Conservation (phyloP, 2,329 filamentous ascomycete species). For the Colletotrichum cereale region DNA sequence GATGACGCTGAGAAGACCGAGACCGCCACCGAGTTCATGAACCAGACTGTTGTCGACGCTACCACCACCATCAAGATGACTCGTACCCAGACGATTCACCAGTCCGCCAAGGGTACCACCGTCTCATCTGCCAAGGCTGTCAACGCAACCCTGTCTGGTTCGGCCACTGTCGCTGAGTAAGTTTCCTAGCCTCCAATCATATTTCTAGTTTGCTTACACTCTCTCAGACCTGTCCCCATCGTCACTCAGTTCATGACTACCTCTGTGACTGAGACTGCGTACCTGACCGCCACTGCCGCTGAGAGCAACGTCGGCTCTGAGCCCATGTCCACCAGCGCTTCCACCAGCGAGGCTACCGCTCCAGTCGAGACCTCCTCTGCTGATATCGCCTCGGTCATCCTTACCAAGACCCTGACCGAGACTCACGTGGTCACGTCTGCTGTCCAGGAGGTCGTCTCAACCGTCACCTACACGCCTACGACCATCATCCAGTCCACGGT, state of each 20-base stretch:
- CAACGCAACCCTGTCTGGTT: slow-evolving; percentile 15
- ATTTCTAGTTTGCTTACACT: background rate
- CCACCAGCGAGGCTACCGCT: slow-evolving; percentile 10
- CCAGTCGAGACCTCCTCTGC: slow-evolving; percentile 17
- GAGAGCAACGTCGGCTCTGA: background rate
- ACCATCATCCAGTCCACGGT: slow-evolving; percentile 15
- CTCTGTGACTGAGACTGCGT: slow-evolving; percentile 37
- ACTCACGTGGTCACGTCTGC: slow-evolving; percentile 24
- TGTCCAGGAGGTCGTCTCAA: slow-evolving; percentile 22
- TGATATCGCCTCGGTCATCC: slow-evolving; percentile 22
- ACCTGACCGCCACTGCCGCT: slow-evolving; percentile 22
- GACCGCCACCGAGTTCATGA: background rate
- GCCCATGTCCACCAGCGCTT: background rate
- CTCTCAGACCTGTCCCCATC: slow-evolving; percentile 9
- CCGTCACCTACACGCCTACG: slow-evolving; percentile 29
- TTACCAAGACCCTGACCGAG: slow-evolving; percentile 34
- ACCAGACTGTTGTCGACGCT: slow-evolving; percentile 4
- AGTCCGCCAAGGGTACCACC: slow-evolving; percentile 28
- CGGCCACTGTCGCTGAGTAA: slow-evolving; percentile 18
- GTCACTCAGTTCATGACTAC: slow-evolving; percentile 34
- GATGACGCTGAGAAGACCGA: slow-evolving; percentile 24
- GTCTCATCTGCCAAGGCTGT: slow-evolving; percentile 33
- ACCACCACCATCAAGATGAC: slow-evolving; percentile 33
- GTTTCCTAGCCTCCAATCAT: background rate
- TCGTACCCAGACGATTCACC: slow-evolving; percentile 22